These are phyloP conservation scores for Phytophthora citricola DNA, from an alignment of 352 stramenopile species.

Conservation along the genomic window DNA sequence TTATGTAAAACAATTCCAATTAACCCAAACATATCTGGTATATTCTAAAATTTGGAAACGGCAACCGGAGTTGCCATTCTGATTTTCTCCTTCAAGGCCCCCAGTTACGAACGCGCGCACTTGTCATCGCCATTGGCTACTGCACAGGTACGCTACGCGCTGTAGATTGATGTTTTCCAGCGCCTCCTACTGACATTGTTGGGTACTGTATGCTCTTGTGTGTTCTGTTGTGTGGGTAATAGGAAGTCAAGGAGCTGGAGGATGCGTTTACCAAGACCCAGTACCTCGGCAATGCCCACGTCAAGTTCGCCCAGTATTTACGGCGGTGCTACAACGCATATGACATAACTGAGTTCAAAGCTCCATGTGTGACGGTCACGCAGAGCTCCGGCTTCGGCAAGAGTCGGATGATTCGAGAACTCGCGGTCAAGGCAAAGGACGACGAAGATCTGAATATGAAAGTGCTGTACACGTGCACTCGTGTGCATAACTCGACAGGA, in stretches of 20 bases:
- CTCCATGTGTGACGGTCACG: conserved; percentile 3
- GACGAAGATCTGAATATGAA: neutral
- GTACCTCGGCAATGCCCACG: neutral
- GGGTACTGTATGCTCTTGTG: too few relatives aligned
- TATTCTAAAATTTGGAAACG: too few relatives aligned
- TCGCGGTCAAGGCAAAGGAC: neutral
- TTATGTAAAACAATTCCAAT: too few relatives aligned
- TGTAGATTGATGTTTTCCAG: too few relatives aligned
- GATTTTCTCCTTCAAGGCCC: too few relatives aligned
- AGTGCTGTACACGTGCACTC: conserved; percentile 16
- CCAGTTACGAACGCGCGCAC: too few relatives aligned
- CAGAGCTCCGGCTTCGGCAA: conserved; percentile 31
- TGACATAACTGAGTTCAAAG: neutral
- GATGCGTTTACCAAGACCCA: neutral
- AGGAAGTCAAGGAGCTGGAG: neutral
- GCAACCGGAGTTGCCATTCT: too few relatives aligned
- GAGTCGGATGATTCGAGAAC: conserved; percentile 13
- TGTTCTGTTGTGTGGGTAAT: neutral
- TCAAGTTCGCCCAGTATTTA: neutral
- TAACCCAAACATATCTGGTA: too few relatives aligned
- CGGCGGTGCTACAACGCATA: neutral
- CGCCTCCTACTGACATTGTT: neutral
- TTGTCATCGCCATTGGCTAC: too few relatives aligned
- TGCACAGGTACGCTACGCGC: too few relatives aligned
- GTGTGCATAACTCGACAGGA: neutral